Base-by-base conservation (phyloP, 257 asterid genomes). In the Solanum piurae region DNA sequence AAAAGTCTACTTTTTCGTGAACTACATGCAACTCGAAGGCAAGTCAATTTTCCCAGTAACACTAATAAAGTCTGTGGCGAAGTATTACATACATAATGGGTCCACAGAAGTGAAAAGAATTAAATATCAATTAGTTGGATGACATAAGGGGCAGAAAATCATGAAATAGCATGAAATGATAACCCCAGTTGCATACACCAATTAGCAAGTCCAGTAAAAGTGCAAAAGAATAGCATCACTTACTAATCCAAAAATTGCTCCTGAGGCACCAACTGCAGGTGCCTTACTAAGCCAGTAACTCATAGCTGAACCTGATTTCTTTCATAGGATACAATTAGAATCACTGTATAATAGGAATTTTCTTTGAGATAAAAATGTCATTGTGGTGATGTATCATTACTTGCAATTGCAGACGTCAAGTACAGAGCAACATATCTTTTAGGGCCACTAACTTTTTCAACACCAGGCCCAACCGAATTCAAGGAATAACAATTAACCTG, bases 241-340 rank as follows among this genome's bases (percentile, higher is more conserved):
- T 91, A 96, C 99, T 91, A 96, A 89, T 92, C 99, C 98, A 88
- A 93, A 96, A 73, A 95, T 94, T 88, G 99, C 99, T 86, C 99
- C 98, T 0, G 98, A 94, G 89, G 99, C 98, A 82, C 98, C 99
- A 85, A 95, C 98, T n/a, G 99, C 94, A 82, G 99, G 94, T 87
- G 94, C 91, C 90, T 91, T 94, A 86, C 92, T 91, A 87, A 94
- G 90, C 94, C 93, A 90, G 91, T 96, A 95, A 88, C 98, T 96
- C 96, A 91, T 90, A 84, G 94, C 90, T 76, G 98, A 91, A 93
- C 98, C 98, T 96, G 93, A 91, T 88, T 55, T 87, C 86, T 16
- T 36, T 85, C 89, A 55, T 89, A 89, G 60, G 86, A 75, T 86
- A 83, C 64, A 83, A 85, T 89, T 60, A 69, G 87, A 87, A 87